phyloP scores from a whole-genome alignment of 1,284 basidiomycete genomes.

The Rhodofomes roseus region DNA sequence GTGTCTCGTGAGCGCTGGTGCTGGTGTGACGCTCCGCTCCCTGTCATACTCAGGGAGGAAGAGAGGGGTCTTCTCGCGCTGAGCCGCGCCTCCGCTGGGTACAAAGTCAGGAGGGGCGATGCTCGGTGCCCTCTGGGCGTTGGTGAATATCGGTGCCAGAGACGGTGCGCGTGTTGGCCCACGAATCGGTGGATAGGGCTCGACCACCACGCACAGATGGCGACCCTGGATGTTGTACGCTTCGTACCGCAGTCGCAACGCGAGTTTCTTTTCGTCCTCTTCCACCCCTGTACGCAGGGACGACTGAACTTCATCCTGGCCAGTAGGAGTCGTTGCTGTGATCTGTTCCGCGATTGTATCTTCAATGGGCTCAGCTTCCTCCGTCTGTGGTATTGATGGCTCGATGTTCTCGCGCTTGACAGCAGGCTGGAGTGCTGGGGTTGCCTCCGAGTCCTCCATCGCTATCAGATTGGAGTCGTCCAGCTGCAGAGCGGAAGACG shows the following conservation, averaged over 20 bases:
- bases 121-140: constrained; percentile 29
- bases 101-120: constrained; percentile 32
- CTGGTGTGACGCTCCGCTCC: constrained; percentile 37
- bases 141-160: constrained; percentile 22
- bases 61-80: constrained; percentile 50
- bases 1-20: constrained; percentile 23
- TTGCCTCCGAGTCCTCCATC: constrained; percentile 13
- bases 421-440: neutral
- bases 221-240: constrained; percentile 64
- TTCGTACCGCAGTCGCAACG: constrained; percentile 59
- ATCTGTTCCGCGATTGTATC: neutral
- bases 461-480: constrained; percentile 11
- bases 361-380: neutral
- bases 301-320: neutral
- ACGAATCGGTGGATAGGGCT: constrained; percentile 64
- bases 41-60: constrained; percentile 62
- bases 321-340: neutral
- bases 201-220: constrained; percentile 74
- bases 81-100: constrained; percentile 18
- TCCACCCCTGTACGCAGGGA: constrained; percentile 39
- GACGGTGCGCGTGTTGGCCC: constrained; percentile 35
- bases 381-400: constrained; percentile 10
- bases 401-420: constrained; percentile 21
- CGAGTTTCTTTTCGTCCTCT: constrained; percentile 69
- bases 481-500: neutral